phyloP scores from a whole-genome alignment of 306 rosid species.

The Luffa aegyptiaca region DNA sequence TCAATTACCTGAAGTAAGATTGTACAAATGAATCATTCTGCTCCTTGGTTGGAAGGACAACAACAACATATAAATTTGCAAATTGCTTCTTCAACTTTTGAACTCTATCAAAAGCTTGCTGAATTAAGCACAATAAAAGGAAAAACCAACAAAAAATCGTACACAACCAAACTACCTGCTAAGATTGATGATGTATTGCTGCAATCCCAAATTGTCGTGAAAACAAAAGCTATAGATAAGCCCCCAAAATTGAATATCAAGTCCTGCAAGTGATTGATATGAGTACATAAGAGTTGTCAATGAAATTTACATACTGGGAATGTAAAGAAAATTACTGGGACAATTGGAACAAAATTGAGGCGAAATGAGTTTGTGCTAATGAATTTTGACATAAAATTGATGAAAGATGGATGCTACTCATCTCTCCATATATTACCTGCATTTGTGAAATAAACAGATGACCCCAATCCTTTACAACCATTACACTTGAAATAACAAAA shows the following conservation, averaged over 20 bases:
- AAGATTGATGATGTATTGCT: constrained; percentile 32
- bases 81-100: constrained; percentile 56
- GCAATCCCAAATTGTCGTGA: constrained; percentile 51
- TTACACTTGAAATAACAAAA: no score
- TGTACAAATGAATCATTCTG: constrained; percentile 46
- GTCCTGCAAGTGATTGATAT: constrained; percentile 36
- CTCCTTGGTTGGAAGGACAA: constrained; percentile 47
- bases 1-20: constrained; percentile 68
- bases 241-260: constrained; percentile 89
- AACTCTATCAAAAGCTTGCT: constrained; percentile 35
- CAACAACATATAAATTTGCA: constrained; percentile 49
- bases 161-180: constrained; percentile 36
- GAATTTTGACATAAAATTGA: constrained; percentile 62
- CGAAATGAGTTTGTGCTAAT: constrained; percentile 58
- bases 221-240: constrained; percentile 63
- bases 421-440: constrained; percentile 44
- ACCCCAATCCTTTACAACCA: no score
- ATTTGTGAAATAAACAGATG: neutral
- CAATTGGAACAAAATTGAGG: constrained; percentile 50
- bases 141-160: neutral
- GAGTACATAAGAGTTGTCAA: neutral
- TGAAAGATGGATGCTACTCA: constrained; percentile 57
- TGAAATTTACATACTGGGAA: neutral
- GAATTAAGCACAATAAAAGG: neutral
- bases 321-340: constrained; percentile 38